Evolutionary conservation across 257 asterid genomes (phyloP).

Genomic region (Przewalskia tangutica): DNA sequence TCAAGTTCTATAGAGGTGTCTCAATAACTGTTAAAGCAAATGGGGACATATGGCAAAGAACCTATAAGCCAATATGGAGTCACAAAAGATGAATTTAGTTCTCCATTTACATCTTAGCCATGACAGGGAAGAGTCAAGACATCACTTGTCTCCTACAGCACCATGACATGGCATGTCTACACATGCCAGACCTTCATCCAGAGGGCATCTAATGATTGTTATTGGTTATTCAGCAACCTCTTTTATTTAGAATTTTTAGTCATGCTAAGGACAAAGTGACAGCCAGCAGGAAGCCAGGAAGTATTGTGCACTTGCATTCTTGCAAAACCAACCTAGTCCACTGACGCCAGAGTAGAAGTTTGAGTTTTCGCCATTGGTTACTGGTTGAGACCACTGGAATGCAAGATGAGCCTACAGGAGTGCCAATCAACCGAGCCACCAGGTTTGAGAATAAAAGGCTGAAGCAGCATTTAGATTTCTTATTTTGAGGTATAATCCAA

Average conservation of each 20-base stretch:
- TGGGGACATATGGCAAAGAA: neutral
- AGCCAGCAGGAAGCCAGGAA: neutral
- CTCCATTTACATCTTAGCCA: neutral
- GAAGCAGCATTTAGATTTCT: neutral
- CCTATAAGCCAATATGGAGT: neutral
- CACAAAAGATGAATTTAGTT: neutral
- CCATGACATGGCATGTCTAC: neutral
- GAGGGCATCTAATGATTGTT: neutral
- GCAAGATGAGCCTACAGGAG: too few species aligned
- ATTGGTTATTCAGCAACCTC: neutral
- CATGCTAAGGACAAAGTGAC: neutral
- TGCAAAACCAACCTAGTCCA: neutral
- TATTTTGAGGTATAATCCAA: conserved; percentile 1
- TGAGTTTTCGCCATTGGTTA: too few species aligned
- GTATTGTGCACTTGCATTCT: neutral
- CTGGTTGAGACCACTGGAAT: too few species aligned
- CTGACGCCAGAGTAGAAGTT: neutral
- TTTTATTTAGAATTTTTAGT: neutral
- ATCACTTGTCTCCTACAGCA: neutral
- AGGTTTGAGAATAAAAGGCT: too few species aligned
- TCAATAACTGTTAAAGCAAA: neutral
- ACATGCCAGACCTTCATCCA: neutral
- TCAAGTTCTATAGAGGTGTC: neutral
- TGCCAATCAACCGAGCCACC: too few species aligned
- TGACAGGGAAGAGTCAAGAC: neutral